These are phyloP conservation scores for Colletotrichum magnum DNA, from an alignment of 2,329 filamentous ascomycete genomes.

Conservation along the genomic window DNA sequence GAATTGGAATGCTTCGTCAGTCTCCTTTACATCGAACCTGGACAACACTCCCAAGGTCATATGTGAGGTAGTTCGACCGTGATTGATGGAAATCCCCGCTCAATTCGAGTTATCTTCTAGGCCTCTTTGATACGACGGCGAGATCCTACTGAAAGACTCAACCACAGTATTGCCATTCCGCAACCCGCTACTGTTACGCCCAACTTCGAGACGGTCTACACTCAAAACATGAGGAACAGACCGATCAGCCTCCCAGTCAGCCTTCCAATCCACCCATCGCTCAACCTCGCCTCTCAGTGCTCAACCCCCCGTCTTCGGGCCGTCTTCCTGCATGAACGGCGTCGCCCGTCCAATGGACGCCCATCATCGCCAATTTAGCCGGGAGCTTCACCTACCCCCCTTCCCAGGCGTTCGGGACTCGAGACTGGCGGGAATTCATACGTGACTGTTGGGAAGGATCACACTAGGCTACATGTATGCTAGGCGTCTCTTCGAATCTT, in stretches of 20 bases:
- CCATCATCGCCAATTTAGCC: not conserved
- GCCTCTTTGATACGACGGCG: too few species aligned
- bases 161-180: too few species aligned
- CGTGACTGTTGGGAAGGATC: not conserved
- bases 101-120: too few species aligned
- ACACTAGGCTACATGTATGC: not conserved
- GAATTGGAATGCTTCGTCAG: too few species aligned
- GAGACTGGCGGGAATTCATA: slow-evolving; percentile 5
- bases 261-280: not conserved
- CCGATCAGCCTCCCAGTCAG: not conserved
- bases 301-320: not conserved
- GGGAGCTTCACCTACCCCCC: not conserved
- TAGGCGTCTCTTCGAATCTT: not conserved
- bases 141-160: too few species aligned
- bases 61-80: too few species aligned
- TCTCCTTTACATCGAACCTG: too few species aligned
- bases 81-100: too few species aligned
- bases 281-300: not conserved
- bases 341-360: not conserved
- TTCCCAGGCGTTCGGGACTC: not conserved
- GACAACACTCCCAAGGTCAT: too few species aligned
- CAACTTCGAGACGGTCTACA: too few species aligned
- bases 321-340: slow-evolving; percentile 16
- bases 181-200: too few species aligned
- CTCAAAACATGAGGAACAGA: not conserved